A percentile compares a stretch with the other conserved stretches of the same genome.
Conservation (phyloP, 192 early-diverging fungal genomes). For the Coemansia sp. region DNA sequence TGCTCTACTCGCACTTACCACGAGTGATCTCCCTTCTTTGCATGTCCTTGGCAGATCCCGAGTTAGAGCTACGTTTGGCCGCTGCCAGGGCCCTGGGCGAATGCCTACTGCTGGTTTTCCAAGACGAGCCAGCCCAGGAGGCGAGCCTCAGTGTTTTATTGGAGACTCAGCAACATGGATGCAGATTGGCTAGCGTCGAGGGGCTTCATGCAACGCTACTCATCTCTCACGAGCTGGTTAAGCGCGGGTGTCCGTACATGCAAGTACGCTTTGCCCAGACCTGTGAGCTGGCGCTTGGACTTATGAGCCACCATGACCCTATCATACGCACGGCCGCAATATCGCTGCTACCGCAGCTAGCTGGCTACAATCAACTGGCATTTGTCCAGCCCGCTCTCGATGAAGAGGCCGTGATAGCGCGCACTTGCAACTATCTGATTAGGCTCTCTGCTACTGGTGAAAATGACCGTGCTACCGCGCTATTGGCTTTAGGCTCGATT, state of each 20-base stretch:
- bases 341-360: conserved; percentile 76
- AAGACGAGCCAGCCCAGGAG: conserved; percentile 62
- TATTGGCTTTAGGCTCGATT: conserved; percentile 82
- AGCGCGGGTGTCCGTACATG: conserved; percentile 86
- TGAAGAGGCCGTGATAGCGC: conserved; percentile 63
- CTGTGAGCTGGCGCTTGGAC: conserved; percentile 71
- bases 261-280: conserved; percentile 71
- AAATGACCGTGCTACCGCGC: conserved; percentile 59
- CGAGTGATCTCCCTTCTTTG: conserved; percentile 78
- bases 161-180: conserved; percentile 76
- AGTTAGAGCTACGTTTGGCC: conserved; percentile 78
- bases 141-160: conserved; percentile 72
- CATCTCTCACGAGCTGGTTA: conserved; percentile 74
- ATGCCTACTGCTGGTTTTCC: conserved; percentile 71
- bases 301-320: conserved; percentile 75
- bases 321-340: conserved; percentile 83
- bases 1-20: conserved; percentile 78
- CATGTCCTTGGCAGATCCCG: conserved; percentile 74
- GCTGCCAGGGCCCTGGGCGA: conserved; percentile 82
- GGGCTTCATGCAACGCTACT: conserved; percentile 85
- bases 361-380: conserved; percentile 68
- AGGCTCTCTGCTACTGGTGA: conserved; percentile 67
- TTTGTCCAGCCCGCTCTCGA: conserved; percentile 56
- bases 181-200: conserved; percentile 71
- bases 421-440: conserved; percentile 75